These are phyloP conservation scores for Cochlearia excelsa DNA, from an alignment of 345 rosid species.

Conservation along the genomic window DNA sequence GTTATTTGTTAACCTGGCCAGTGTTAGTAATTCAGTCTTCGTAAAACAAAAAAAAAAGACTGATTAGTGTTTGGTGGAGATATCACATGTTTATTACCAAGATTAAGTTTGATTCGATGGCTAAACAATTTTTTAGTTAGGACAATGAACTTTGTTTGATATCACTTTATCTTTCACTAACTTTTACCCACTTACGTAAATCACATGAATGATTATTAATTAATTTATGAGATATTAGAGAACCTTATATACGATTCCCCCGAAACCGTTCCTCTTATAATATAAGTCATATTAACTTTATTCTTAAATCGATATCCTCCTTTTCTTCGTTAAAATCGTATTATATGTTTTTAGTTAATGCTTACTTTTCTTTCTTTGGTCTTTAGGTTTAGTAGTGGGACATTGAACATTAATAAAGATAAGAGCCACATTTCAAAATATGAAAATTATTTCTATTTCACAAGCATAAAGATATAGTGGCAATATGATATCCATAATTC, in stretches of 20 bases:
- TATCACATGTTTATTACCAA: neutral
- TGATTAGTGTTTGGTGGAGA: slow-evolving; percentile 1
- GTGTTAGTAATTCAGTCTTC: too few relatives aligned
- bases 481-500: slow-evolving; percentile 28
- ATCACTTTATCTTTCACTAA: slow-evolving; percentile 26
- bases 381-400: slow-evolving; percentile 36
- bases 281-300: neutral
- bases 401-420: slow-evolving; percentile 27
- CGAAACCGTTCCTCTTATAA: slow-evolving; percentile 8
- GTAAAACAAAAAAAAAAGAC: too few relatives aligned
- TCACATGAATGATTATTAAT: slow-evolving; percentile 26
- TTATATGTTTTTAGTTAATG: slow-evolving; percentile 25
- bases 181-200: slow-evolving; percentile 33
- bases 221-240: slow-evolving; percentile 27
- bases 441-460: slow-evolving; percentile 14
- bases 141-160: slow-evolving; percentile 18
- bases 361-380: slow-evolving; percentile 31
- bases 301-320: slow-evolving; percentile 23
- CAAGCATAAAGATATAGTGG: slow-evolving; percentile 26
- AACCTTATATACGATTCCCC: slow-evolving; percentile 21
- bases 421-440: slow-evolving; percentile 32
- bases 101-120: slow-evolving; percentile 14
- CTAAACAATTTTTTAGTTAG: slow-evolving; percentile 24
- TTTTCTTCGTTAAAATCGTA: slow-evolving; percentile 16
- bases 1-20: too few relatives aligned